Evolutionary conservation across 768 basidiomycete genomes (phyloP), one percentile per base, ranked within the genome.

Genomic region (Leucocoprinus leucothites): DNA sequence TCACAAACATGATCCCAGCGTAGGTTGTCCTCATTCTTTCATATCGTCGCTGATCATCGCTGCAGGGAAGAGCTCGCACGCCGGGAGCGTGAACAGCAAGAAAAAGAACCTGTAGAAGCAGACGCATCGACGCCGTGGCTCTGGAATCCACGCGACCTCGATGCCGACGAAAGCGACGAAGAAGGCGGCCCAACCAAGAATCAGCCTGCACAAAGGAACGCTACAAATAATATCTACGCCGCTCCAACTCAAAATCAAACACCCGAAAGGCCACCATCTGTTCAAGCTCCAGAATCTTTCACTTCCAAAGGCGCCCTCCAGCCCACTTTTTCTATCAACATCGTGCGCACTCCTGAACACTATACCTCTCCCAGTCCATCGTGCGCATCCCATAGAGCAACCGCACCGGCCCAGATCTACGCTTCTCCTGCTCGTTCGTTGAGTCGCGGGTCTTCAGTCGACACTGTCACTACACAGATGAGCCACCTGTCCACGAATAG

Each of bases 271-370:
- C 26, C 59, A 26, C 7, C 25, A 14, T 31, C 44, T 7, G 25
- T 34, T 19, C 26, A 35, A 22, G 57, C 64, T 19, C 68, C 67
- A 1, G 77, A 81, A 52, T 72, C 74, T 2, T 87, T 78, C 61
- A 86, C 79, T 0, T 64, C 79, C 5, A 72, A 71, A 53, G 70
- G 65, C 18, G 78, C 82, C 13, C 78, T 89, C 16, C 80, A 82
- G 42, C 74, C 85, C 1, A 89, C 89, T 1, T 91, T 89, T 61
- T 84, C 85, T 1, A 62, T 80, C n/a, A 81, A 72, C 52, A 85
- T 88, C 65, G 73, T 89, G 28, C 84, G 88, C 46, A 87, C 82
- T 2, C 88, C 88, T 1, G 74, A 77, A 4, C 78, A 89, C 63
- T 89, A 88, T 58, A 60, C 57, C 50, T 57, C 60, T 9, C 63